A percentile compares a stretch with the other conserved stretches of the same genome.
Conservation (phyloP, 2,329 filamentous ascomycete species). For the Aspergillus brasiliensis region DNA sequence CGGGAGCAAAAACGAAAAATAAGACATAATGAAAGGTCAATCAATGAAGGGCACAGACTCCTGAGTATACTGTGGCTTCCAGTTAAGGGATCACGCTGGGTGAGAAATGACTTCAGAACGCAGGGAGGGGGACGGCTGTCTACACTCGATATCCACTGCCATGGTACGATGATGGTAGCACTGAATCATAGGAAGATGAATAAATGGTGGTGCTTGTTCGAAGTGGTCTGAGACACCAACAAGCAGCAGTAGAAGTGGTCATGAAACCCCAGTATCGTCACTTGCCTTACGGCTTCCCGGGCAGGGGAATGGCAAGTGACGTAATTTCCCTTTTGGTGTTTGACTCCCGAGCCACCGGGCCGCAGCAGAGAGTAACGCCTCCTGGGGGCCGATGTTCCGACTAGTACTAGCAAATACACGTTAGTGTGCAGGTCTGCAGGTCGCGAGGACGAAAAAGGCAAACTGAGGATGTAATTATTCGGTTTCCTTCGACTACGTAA, state of each 20-base stretch:
- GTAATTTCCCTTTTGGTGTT: conserved; percentile 1
- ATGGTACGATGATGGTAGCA: conserved; percentile 1
- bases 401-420: not conserved
- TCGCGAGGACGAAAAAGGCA: conserved; percentile 11
- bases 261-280: conserved; percentile 5
- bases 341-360: conserved; percentile 18
- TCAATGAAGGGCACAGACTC: not conserved
- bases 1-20: not conserved
- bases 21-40: not conserved
- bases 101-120: not conserved
- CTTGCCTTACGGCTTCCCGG: not conserved
- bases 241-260: not conserved
- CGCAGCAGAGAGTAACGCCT: conserved; percentile 19
- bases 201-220: not conserved
- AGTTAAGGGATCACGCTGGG: not conserved
- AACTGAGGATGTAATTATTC: not conserved
- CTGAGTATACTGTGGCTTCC: not conserved
- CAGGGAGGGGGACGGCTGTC: not conserved
- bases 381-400: conserved; percentile 20
- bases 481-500: no score
- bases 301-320: not conserved
- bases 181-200: not conserved
- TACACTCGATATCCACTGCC: not conserved
- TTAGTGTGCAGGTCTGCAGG: not conserved
- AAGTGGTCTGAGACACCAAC: conserved; percentile 2